Conservation (phyloP, 2,329 filamentous ascomycete species). For the Dryadomyces sulphureus region DNA sequence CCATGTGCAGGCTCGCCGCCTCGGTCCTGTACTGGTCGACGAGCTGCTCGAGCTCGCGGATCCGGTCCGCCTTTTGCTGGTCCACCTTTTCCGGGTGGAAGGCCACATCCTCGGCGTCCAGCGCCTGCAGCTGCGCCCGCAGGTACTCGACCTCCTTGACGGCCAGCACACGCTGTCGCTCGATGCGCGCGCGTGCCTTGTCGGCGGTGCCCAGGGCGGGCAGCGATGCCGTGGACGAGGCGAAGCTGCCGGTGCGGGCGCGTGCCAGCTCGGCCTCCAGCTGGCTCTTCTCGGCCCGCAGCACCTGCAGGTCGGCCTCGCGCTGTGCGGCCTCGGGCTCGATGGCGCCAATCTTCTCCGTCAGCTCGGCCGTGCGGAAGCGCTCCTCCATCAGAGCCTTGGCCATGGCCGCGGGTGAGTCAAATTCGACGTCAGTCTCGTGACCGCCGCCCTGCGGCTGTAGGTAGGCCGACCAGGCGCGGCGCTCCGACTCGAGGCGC, state of each 20-base stretch:
- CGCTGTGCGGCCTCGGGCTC: constrained; percentile 67
- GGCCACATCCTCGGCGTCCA: constrained; percentile 77
- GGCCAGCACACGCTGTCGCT: constrained; percentile 72
- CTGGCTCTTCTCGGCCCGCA: constrained; percentile 55
- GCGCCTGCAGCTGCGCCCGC: constrained; percentile 76
- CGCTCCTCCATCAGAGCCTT: constrained; percentile 72
- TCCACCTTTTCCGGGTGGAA: constrained; percentile 72
- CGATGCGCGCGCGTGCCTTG: constrained; percentile 59
- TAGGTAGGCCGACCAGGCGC: constrained; percentile 76
- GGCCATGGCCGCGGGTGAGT: constrained; percentile 77
- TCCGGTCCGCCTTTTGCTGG: constrained; percentile 55
- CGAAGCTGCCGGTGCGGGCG: constrained; percentile 29
- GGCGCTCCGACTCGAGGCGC: constrained; percentile 73
- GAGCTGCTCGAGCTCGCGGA: constrained; percentile 71
- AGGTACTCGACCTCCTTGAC: constrained; percentile 91
- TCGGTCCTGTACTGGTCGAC: constrained; percentile 78
- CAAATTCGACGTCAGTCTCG: constrained; percentile 53
- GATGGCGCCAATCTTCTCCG: constrained; percentile 65
- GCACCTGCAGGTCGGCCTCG: constrained; percentile 55
- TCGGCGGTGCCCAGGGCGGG: constrained; percentile 23
- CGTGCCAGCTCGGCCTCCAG: constrained; percentile 58
- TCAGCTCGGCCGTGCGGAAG: constrained; percentile 61
- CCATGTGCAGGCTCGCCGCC: constrained; percentile 55
- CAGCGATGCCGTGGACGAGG: neutral
- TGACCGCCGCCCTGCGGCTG: constrained; percentile 44